Conservation (phyloP, 2,329 filamentous ascomycete species). For the Periconia sp. region DNA sequence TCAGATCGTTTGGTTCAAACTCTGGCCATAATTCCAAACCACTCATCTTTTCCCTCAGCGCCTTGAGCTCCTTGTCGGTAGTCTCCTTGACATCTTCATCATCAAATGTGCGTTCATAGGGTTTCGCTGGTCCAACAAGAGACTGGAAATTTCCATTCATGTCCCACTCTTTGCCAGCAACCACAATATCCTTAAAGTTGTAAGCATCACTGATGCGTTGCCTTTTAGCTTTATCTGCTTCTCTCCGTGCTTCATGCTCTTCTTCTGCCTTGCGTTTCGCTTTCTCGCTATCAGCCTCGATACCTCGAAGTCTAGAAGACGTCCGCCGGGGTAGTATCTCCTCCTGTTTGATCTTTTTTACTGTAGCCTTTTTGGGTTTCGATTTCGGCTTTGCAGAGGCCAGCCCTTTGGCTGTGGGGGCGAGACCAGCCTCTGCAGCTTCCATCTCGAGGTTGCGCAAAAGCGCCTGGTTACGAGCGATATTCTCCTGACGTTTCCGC, state of each 20-base stretch:
- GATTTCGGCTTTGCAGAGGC: constrained; percentile 49
- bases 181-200: constrained; percentile 73
- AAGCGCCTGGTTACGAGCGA: constrained; percentile 80
- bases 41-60: constrained; percentile 75
- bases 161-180: constrained; percentile 78
- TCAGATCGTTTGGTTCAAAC: constrained; percentile 82
- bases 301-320: constrained; percentile 63
- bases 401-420: constrained; percentile 55
- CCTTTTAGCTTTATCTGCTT: constrained; percentile 62
- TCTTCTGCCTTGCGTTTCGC: constrained; percentile 70
- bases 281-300: constrained; percentile 67
- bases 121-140: constrained; percentile 72
- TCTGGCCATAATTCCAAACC: constrained; percentile 77
- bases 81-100: constrained; percentile 82
- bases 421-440: constrained; percentile 69
- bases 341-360: constrained; percentile 61
- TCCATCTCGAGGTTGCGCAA: constrained; percentile 74
- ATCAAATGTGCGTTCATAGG: constrained; percentile 81
- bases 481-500: constrained; percentile 80
- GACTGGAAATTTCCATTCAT: constrained; percentile 66
- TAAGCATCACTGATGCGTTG: constrained; percentile 68
- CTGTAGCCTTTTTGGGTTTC: constrained; percentile 44
- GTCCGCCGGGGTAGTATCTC: constrained; percentile 58
- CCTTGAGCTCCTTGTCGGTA: constrained; percentile 72
- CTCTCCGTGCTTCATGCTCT: constrained; percentile 58